Conservation (phyloP, 2,329 filamentous ascomycete genomes). For the Fusarium nelsonii region DNA sequence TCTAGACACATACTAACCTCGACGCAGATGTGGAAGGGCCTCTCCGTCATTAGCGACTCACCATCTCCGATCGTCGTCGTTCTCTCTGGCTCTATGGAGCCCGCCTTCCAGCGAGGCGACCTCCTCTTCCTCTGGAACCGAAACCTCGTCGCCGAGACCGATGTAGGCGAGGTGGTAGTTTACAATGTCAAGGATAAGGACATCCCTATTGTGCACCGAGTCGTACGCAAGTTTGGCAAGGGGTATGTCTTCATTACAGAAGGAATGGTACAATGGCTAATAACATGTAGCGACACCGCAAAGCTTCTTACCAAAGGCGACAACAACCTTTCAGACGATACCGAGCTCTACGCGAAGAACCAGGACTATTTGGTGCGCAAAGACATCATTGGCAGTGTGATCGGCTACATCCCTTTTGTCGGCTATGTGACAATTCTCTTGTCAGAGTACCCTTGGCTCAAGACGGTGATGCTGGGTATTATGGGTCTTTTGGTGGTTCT, state of each 20-base stretch:
- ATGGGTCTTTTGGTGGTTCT: slow-evolving; percentile 96
- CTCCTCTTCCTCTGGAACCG: slow-evolving; percentile 83
- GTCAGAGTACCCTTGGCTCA: slow-evolving; percentile 96
- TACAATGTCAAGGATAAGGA: slow-evolving; percentile 92
- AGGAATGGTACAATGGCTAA: slow-evolving; percentile 5
- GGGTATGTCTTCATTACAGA: slow-evolving; percentile 58
- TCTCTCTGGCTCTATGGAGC: slow-evolving; percentile 87
- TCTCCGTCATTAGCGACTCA: slow-evolving; percentile 82
- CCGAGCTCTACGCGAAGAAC: slow-evolving; percentile 83
- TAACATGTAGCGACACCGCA: slow-evolving; percentile 61
- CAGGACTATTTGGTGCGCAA: slow-evolving; percentile 89
- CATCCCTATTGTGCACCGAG: slow-evolving; percentile 95
- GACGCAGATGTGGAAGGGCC: slow-evolving; percentile 82
- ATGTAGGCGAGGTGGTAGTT: slow-evolving; percentile 70
- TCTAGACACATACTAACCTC: slow-evolving; percentile 5
- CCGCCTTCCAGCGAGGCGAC: slow-evolving; percentile 83
- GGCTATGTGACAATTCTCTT: slow-evolving; percentile 97
- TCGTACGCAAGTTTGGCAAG: slow-evolving; percentile 79
- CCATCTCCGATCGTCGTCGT: slow-evolving; percentile 85
- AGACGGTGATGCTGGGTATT: slow-evolving; percentile 91
- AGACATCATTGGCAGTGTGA: slow-evolving; percentile 93
- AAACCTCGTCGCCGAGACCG: slow-evolving; percentile 67
- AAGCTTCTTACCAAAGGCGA: slow-evolving; percentile 95
- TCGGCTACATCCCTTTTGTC: slow-evolving; percentile 92
- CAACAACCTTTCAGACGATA: slow-evolving; percentile 95